These are phyloP conservation scores for Lactarius hengduanensis DNA, from an alignment of 768 basidiomycete genomes.

Conservation along the genomic window DNA sequence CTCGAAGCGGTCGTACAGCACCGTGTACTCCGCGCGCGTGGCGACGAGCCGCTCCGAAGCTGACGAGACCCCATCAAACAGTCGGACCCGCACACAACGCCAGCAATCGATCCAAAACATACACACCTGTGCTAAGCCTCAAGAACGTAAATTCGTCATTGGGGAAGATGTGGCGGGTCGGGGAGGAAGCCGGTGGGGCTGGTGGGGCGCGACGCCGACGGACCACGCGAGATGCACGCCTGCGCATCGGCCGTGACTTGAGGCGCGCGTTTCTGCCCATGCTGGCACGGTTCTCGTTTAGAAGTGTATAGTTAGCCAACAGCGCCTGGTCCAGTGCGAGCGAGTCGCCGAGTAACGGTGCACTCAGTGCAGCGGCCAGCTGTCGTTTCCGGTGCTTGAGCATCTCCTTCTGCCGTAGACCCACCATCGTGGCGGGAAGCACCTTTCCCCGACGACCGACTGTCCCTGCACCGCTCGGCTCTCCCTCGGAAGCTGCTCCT, in stretches of 20 bases:
- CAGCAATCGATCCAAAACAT: constrained; percentile 31
- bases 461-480: constrained; percentile 1
- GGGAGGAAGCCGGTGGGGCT: constrained; percentile 40
- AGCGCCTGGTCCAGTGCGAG: constrained; percentile 79
- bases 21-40: constrained; percentile 66
- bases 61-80: constrained; percentile 37
- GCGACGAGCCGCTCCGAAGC: constrained; percentile 70
- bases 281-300: constrained; percentile 11
- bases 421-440: constrained; percentile 60
- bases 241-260: constrained; percentile 49
- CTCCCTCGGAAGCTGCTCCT: constrained; percentile 6
- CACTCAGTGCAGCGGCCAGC: constrained; percentile 66
- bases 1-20: constrained; percentile 67
- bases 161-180: constrained; percentile 43
- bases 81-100: constrained; percentile 29
- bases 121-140: constrained; percentile 73
- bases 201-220: constrained; percentile 41
- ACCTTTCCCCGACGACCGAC: constrained; percentile 45
- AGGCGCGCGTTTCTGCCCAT: constrained; percentile 10
- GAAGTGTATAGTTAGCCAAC: constrained; percentile 43
- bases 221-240: constrained; percentile 51
- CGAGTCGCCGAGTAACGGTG: constrained; percentile 63
- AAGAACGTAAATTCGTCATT: constrained; percentile 56
- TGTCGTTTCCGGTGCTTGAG: constrained; percentile 67
- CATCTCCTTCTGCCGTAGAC: constrained; percentile 73